Percentiles rank a stretch among this genome's conserved stretches.
These are phyloP conservation scores for Sequoia sempervirens DNA, from an alignment of 75 land plant species.

Conservation along the genomic window DNA sequence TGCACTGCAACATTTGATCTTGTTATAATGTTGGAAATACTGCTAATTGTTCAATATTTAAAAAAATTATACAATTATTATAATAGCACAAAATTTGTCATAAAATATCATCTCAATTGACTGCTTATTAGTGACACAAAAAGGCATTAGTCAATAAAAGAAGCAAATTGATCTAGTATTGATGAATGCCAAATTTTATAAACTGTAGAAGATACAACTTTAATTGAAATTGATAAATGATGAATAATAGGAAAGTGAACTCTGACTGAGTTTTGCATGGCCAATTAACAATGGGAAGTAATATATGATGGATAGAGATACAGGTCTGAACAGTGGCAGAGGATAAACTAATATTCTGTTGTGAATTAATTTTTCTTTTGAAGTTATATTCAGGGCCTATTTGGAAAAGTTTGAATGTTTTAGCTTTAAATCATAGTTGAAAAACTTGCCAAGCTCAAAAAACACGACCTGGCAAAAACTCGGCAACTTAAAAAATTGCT, in stretches of 20 bases:
- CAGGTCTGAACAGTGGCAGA: background rate
- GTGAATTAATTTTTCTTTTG: background rate
- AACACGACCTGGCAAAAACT: too few species aligned
- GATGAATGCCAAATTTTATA: too few species aligned
- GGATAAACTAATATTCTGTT: background rate
- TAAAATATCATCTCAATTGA: background rate
- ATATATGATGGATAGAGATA: background rate
- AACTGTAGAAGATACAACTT: background rate
- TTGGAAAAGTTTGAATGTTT: background rate
- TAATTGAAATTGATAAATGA: background rate
- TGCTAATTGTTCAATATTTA: background rate
- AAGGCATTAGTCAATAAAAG: background rate
- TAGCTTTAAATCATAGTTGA: too few species aligned
- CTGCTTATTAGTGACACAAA: background rate
- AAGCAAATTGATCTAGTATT: background rate
- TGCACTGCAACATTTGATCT: background rate
- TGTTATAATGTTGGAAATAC: background rate
- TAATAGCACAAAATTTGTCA: background rate
- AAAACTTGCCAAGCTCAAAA: too few species aligned
- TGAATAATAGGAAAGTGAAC: background rate
- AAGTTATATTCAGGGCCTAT: background rate
- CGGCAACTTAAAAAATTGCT: too few species aligned
- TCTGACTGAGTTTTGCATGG: background rate
- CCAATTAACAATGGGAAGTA: background rate
- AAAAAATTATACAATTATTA: background rate